phyloP scores from a whole-genome alignment of 495 filamentous ascomycete genomes.

The Cairneyella variabilis region DNA sequence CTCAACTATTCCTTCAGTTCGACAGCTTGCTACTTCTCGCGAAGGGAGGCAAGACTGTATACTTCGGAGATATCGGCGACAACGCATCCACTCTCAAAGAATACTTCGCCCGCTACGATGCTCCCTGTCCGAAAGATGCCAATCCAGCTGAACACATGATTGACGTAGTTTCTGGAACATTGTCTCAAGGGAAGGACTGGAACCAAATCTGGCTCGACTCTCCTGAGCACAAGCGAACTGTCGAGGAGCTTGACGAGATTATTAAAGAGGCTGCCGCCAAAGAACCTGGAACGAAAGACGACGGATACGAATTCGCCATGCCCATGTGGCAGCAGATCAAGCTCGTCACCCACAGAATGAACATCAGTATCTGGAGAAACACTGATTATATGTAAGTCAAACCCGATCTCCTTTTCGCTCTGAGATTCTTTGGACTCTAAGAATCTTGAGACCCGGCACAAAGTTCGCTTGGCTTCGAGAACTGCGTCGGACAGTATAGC shows the following conservation, averaged over 20 bases:
- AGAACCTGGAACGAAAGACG: slow-evolving; percentile 21
- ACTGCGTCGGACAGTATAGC: too few relatives aligned
- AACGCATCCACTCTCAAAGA: slow-evolving; percentile 28
- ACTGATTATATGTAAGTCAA: slow-evolving; percentile 40
- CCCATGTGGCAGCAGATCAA: slow-evolving; percentile 32
- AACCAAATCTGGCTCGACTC: slow-evolving; percentile 42
- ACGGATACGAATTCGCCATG: slow-evolving; percentile 46
- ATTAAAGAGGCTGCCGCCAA: slow-evolving; percentile 25
- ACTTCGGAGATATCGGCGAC: slow-evolving; percentile 46
- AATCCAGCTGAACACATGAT: slow-evolving; percentile 61
- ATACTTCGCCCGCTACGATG: slow-evolving; percentile 51
- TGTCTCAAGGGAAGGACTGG: slow-evolving; percentile 39
- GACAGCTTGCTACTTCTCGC: slow-evolving; percentile 37
- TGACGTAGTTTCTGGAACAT: slow-evolving; percentile 40
- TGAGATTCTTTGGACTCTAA: too few relatives aligned
- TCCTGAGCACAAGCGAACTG: slow-evolving; percentile 33
- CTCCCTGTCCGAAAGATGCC: slow-evolving; percentile 40
- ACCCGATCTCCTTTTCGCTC: too few relatives aligned
- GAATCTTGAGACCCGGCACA: too few relatives aligned
- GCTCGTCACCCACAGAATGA: slow-evolving; percentile 33
- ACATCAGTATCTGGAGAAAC: slow-evolving; percentile 35
- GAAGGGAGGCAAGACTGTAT: slow-evolving; percentile 49
- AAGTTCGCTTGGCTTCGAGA: too few relatives aligned
- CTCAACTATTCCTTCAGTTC: slow-evolving; percentile 25
- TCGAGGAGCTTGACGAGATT: slow-evolving; percentile 45